A percentile compares a stretch with the other conserved stretches of the same genome.
Evolutionary conservation across 1,284 basidiomycete species (phyloP).

Genomic region (Tetrapyrgos nigripes): DNA sequence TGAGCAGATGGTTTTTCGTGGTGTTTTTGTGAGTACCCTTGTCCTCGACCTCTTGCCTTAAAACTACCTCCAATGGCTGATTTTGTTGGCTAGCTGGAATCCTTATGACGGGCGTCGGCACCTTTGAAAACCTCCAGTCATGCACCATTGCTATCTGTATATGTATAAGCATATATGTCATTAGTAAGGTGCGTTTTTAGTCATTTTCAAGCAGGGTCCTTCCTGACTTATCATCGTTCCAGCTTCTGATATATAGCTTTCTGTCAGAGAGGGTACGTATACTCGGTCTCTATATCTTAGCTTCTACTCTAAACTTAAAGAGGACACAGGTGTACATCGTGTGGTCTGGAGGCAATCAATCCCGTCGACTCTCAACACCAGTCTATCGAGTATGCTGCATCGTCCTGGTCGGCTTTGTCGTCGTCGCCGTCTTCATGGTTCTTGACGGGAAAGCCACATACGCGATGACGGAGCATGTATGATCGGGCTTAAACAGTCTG

Average conservation of each 20-base stretch:
- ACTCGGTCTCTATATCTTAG: background rate
- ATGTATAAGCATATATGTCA: constrained; percentile 13
- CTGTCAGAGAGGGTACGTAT: constrained; percentile 14
- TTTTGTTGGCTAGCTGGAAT: constrained; percentile 8
- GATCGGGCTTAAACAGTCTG: constrained; percentile 10
- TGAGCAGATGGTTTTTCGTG: constrained; percentile 15
- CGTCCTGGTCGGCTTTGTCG: constrained; percentile 9
- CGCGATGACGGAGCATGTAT: constrained; percentile 12
- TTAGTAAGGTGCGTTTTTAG: constrained; percentile 11
- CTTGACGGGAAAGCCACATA: constrained; percentile 7
- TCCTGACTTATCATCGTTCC: background rate
- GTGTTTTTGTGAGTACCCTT: constrained; percentile 12
- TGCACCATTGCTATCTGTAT: constrained; percentile 9
- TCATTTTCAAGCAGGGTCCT: background rate
- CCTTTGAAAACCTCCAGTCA: background rate
- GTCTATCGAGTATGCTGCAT: constrained; percentile 13
- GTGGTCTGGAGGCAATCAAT: constrained; percentile 18
- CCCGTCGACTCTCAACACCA: constrained; percentile 5
- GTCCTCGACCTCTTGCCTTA: background rate
- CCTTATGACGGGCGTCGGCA: constrained; percentile 6
- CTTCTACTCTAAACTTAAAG: background rate
- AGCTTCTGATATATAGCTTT: constrained; percentile 16
- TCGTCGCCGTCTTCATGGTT: constrained; percentile 7
- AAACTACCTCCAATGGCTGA: background rate
- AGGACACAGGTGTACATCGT: constrained; percentile 13